These are phyloP conservation scores for Leccinum colubrinum DNA, from an alignment of 1,284 basidiomycete species.

Conservation along the genomic window DNA sequence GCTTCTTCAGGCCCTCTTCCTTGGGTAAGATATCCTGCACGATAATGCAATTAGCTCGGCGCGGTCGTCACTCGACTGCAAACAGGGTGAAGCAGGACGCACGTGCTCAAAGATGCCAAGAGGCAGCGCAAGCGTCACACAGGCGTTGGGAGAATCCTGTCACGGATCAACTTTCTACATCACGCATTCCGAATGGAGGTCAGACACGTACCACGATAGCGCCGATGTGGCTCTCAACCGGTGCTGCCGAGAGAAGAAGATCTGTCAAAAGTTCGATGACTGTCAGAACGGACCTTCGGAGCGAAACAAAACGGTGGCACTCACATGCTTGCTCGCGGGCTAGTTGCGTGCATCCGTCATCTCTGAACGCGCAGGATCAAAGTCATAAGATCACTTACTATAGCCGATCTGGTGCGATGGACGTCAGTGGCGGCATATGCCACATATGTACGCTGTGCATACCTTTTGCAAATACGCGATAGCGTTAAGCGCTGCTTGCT, in stretches of 20 bases:
- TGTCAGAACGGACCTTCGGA: not conserved
- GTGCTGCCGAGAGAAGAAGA: slow-evolving; percentile 72
- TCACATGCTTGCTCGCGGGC: slow-evolving; percentile 71
- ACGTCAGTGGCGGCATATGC: not conserved
- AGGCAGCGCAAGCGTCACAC: slow-evolving; percentile 70
- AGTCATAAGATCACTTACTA: slow-evolving; percentile 42
- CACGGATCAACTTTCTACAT: not conserved
- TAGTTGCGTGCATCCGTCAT: slow-evolving; percentile 21
- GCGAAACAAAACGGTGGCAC: slow-evolving; percentile 20
- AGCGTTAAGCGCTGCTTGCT: slow-evolving; percentile 74
- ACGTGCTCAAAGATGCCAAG: slow-evolving; percentile 74
- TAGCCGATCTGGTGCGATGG: slow-evolving; percentile 52
- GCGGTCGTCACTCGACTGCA: not conserved
- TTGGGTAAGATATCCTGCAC: slow-evolving; percentile 62
- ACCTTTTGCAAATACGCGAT: slow-evolving; percentile 78
- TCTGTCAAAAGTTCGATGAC: slow-evolving; percentile 36
- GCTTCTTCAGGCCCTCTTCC: slow-evolving; percentile 55
- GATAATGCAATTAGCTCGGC: not conserved
- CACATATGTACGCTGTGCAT: slow-evolving; percentile 26
- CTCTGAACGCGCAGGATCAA: not conserved
- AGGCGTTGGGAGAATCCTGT: slow-evolving; percentile 75
- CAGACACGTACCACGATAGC: slow-evolving; percentile 60
- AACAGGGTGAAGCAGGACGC: slow-evolving; percentile 17
- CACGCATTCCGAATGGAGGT: not conserved
- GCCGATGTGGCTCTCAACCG: slow-evolving; percentile 73